These are phyloP conservation scores for Penicillium sclerotiorum DNA, from an alignment of 2,329 filamentous ascomycete species.

Conservation along the genomic window DNA sequence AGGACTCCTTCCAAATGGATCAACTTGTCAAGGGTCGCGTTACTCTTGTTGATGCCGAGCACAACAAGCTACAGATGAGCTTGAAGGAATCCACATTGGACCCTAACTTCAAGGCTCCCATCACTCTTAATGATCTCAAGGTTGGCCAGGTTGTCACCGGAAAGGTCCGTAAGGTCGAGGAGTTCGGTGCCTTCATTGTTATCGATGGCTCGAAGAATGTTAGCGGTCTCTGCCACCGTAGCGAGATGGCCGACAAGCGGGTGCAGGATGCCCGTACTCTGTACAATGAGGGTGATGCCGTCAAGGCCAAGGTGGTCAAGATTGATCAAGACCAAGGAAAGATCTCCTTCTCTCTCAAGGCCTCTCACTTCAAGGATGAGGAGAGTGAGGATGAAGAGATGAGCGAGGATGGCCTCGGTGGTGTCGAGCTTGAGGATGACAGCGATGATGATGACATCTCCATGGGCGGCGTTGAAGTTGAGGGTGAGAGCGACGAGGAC, in stretches of 20 bases:
- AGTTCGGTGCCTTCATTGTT: conserved; percentile 93
- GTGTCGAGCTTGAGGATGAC: conserved; percentile 39
- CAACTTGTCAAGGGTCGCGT: conserved; percentile 90
- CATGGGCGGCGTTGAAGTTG: conserved; percentile 50
- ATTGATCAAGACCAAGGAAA: conserved; percentile 74
- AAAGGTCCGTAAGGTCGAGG: conserved; percentile 88
- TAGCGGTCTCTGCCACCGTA: conserved; percentile 89
- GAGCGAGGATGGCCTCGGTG: conserved; percentile 34
- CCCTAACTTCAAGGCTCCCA: conserved; percentile 71
- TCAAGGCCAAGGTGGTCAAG: conserved; percentile 86
- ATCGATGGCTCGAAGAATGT: conserved; percentile 85
- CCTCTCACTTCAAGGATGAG: conserved; percentile 77
- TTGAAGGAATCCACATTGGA: conserved; percentile 84
- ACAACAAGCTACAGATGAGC: conserved; percentile 78
- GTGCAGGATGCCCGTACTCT: conserved; percentile 85
- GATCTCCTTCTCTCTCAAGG: conserved; percentile 89
- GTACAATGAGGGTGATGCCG: conserved; percentile 86
- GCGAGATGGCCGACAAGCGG: conserved; percentile 82
- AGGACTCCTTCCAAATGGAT: conserved; percentile 80
- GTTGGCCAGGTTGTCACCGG: conserved; percentile 82
- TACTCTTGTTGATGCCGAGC: conserved; percentile 67
- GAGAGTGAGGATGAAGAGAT: conserved; percentile 52
- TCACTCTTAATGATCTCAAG: conserved; percentile 76
- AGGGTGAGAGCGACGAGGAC: conserved; percentile 47
- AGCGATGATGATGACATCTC: conserved; percentile 40